Evolutionary conservation across 202 grass and related monocot species (phyloP).

Genomic region (Saccharum hybrid): DNA sequence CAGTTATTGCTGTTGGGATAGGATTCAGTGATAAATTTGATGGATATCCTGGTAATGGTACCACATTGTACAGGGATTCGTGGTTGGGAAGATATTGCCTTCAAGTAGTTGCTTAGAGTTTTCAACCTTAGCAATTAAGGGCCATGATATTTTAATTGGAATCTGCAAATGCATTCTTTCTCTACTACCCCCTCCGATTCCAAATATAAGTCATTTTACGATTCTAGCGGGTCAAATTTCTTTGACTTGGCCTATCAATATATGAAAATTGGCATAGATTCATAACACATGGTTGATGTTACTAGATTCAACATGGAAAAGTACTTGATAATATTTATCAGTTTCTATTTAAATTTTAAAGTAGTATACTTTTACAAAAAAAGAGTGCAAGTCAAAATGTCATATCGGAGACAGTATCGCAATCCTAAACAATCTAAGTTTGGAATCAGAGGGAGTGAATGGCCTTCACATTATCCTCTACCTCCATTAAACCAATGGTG

Average conservation of each 20-base stretch:
- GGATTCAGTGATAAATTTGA: slow-evolving; percentile 29
- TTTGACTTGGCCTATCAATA: not conserved
- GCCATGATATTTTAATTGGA: not conserved
- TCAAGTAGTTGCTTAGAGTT: slow-evolving; percentile 21
- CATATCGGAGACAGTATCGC: not conserved
- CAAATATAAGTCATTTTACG: not conserved
- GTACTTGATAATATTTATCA: not conserved
- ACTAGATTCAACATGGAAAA: slow-evolving; percentile 3
- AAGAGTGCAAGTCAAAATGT: not conserved
- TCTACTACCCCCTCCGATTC: not conserved
- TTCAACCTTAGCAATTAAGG: slow-evolving; percentile 15
- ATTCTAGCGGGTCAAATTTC: not conserved
- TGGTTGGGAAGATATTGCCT: slow-evolving; percentile 8
- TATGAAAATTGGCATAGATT: not conserved
- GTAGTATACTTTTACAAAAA: not conserved
- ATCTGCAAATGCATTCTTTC: slow-evolving; percentile 9
- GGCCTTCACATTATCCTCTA: slow-evolving; percentile 3
- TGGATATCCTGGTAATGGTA: slow-evolving; percentile 8
- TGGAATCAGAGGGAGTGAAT: not conserved
- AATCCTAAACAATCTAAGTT: not conserved
- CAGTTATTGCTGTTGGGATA: slow-evolving; percentile 12
- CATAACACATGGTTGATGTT: not conserved
- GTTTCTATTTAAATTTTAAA: not conserved
- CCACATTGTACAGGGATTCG: not conserved
- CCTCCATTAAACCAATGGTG: not conserved